Base-by-base conservation (phyloP, 768 basidiomycete genomes). In the Asterophora parasitica region DNA sequence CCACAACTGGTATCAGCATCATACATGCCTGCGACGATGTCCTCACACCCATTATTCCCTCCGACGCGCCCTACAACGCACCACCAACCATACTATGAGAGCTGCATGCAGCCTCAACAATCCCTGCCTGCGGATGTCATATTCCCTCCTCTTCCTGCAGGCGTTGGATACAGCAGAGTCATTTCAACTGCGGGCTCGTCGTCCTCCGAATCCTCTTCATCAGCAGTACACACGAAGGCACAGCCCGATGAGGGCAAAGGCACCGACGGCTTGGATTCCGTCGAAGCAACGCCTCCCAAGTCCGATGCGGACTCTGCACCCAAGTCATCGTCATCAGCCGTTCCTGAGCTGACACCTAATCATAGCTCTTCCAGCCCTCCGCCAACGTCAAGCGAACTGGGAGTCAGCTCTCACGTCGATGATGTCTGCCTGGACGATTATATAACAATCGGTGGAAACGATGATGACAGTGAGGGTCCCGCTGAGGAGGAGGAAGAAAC, bases 41-140 rank as follows among this genome's bases (percentile, higher is more conserved):
- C 59, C 4, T 62, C 65, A 11, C 66, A 65, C 48, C 65, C 70
- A 17, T 55, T 80, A 41, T 83, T 81, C 54, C 81, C 77, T 26
- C 68, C 75, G 11, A 69, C 67, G 1, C 75, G 77, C 8, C 74
- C 79, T 7, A 79, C 78, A 9, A 70, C 76, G 15, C 82, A 86
- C 50, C 84, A 85, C 53, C 87, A 88, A 56, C 79, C 85, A 0
- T 88, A 88, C 61, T 87, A 86, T 58, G 78, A 80, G 42, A 77
- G 73, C 32, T 82, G 80, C 49, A 49, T 77, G 36, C 71, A 73
- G 49, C 69, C 71, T 12, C 75, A 77, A 44, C 75, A 77, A 44
- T 58, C 60, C 15, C 42, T 74, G 4, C 74, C 82, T 4, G 73
- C 81, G 7, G 86, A 85, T 27, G 72, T 86, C 26, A 79, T 88